phyloP scores from a whole-genome alignment of 768 basidiomycete species.

The Crucibulum laeve region DNA sequence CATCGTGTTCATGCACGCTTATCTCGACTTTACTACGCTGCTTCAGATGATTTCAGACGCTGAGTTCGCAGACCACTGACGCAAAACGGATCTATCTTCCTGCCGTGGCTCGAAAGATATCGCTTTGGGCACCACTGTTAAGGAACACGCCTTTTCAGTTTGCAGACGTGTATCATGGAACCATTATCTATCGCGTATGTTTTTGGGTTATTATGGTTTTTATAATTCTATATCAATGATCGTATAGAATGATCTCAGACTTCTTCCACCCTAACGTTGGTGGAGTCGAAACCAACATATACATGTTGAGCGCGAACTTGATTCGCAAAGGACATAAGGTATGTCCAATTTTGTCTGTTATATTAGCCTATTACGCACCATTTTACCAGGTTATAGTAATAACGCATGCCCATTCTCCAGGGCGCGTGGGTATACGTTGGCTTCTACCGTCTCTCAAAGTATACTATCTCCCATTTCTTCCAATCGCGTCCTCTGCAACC shows the following conservation, averaged over 20 bases:
- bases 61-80: too few relatives aligned
- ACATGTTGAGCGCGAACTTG: conserved; percentile 83
- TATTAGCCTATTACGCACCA: conserved; percentile 2
- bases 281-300: conserved; percentile 96
- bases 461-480: conserved; percentile 87
- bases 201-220: background rate
- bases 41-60: too few relatives aligned
- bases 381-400: conserved; percentile 79
- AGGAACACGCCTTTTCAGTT: too few relatives aligned
- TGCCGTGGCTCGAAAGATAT: too few relatives aligned
- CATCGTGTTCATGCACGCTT: too few relatives aligned
- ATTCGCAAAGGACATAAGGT: conserved; percentile 85
- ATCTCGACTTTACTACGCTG: too few relatives aligned
- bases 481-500: conserved; percentile 90
- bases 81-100: too few relatives aligned
- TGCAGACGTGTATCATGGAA: conserved; percentile 11
- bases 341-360: conserved; percentile 9
- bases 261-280: conserved; percentile 95
- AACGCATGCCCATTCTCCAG: conserved; percentile 85
- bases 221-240: background rate
- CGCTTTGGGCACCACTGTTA: too few relatives aligned
- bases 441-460: conserved; percentile 84
- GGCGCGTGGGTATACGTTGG: conserved; percentile 88
- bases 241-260: conserved; percentile 87
- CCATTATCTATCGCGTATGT: conserved; percentile 20